Percentiles rank a stretch among this genome's conserved stretches.
phyloP scores from a whole-genome alignment of 495 filamentous ascomycete species.

The Pseudomonodictys pantanalensis region DNA sequence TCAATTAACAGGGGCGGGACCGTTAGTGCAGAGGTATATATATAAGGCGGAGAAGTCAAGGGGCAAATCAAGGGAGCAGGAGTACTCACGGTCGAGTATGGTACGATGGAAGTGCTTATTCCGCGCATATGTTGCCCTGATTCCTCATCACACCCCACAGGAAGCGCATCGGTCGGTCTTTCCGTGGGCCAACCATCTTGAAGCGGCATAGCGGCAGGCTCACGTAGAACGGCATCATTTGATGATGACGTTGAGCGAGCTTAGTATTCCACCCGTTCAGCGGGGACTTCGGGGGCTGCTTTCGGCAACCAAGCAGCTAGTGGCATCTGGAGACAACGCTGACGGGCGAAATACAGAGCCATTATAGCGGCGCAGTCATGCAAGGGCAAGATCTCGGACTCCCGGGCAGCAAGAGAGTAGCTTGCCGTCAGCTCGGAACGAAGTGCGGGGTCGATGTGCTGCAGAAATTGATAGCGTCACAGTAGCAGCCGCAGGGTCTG shows the following conservation, averaged over 20 bases:
- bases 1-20: neutral
- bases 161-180: neutral
- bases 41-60: neutral
- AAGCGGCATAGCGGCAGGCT: neutral
- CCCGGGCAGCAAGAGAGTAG: too few relatives aligned
- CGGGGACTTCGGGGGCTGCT: neutral
- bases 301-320: neutral
- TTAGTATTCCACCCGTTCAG: too few relatives aligned
- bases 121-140: neutral
- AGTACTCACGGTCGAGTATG: constrained; percentile 6
- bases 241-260: neutral
- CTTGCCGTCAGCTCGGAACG: too few relatives aligned
- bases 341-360: neutral
- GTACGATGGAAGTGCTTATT: constrained; percentile 20
- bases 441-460: too few relatives aligned
- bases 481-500: too few relatives aligned
- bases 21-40: neutral
- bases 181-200: neutral
- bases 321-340: neutral
- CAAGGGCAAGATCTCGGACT: too few relatives aligned
- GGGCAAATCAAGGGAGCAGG: constrained; percentile 7
- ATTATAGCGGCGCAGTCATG: too few relatives aligned
- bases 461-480: too few relatives aligned
- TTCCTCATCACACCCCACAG: constrained; percentile 25
- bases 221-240: neutral